Conservation (phyloP, 305 asterid genomes). For the Fraxinus velutina region DNA sequence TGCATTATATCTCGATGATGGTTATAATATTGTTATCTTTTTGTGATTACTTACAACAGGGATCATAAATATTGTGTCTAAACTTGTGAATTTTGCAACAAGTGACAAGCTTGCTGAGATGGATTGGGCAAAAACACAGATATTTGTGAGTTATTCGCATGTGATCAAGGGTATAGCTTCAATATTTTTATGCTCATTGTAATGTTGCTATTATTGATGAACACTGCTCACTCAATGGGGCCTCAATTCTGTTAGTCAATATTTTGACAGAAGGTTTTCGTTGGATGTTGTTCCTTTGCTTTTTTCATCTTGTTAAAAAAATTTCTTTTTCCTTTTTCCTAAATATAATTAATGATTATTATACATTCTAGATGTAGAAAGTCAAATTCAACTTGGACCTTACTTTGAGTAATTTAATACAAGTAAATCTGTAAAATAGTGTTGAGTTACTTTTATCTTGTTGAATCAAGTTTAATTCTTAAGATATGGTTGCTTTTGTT, state of each 20-base stretch:
- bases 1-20: no score
- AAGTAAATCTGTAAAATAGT: constrained; percentile 5
- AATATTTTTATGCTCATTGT: not conserved
- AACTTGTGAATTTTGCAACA: no score
- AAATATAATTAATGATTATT: not conserved
- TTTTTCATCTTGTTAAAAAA: not conserved
- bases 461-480: not conserved
- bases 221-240: not conserved
- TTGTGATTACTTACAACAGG: no score
- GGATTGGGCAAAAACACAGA: constrained; percentile 36
- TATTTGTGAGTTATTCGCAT: constrained; percentile 79
- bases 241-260: not conserved
- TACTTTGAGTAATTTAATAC: not conserved
- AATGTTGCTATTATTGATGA: not conserved
- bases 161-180: constrained; percentile 57
- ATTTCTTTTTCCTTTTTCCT: not conserved
- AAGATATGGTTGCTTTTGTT: not conserved
- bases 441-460: not conserved
- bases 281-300: not conserved
- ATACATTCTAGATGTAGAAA: not conserved
- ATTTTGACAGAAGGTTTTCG: not conserved
- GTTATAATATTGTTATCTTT: no score
- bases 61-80: no score
- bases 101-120: constrained; percentile 73
- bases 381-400: not conserved